Evolutionary conservation across 805 yeast species (phyloP), one percentile per base, ranked within the genome.

Genomic region (Pichia deserticola): DNA sequence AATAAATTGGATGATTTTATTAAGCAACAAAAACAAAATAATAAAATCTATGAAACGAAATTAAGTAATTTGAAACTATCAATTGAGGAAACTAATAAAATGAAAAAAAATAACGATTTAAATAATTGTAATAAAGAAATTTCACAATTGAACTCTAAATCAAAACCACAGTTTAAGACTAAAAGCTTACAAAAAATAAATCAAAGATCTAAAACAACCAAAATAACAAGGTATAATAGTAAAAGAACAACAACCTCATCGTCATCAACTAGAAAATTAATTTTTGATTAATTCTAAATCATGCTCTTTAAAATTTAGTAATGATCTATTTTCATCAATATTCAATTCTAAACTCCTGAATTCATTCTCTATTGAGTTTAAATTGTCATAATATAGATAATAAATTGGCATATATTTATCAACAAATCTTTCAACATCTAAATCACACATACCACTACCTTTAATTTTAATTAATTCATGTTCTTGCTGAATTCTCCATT

Each of bases 331-430:
- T 10, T 39, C 36, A 49, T 50, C 57, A 32, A 56, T 56, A 6
- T 34, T 20, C 4, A 56, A n/a, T 20, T 40, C 46, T 12, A 55
- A 33, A 20, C 50, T 48, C 37, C 50, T 49, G 6, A 41, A 15
- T 43, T 48, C 40, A 7, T 39, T 39, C 30, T 40, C 27, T 7
- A 47, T 45, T 13, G 45, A 33, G 3, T 49, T 38, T 12, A 64
- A 48, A 10, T 55, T 45, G 40, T 54, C 51, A 59, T 79, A 84
- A 63, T 86, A 93, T 25, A 90, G 60, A 53, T 79, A 76, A 59
- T 92, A 92, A 36, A 84, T 78, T 1, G 96, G 96, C 89, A 86
- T 84, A 65, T 92, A 92, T 52, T 96, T 75, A 52, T 84, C 79
- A 10, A 92, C 83, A 70, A 93, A 93, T 20, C 54, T 54, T 9